Evolutionary conservation across 164 flowering plant genomes (phyloP).

Genomic region (Paratinospora sagittata): DNA sequence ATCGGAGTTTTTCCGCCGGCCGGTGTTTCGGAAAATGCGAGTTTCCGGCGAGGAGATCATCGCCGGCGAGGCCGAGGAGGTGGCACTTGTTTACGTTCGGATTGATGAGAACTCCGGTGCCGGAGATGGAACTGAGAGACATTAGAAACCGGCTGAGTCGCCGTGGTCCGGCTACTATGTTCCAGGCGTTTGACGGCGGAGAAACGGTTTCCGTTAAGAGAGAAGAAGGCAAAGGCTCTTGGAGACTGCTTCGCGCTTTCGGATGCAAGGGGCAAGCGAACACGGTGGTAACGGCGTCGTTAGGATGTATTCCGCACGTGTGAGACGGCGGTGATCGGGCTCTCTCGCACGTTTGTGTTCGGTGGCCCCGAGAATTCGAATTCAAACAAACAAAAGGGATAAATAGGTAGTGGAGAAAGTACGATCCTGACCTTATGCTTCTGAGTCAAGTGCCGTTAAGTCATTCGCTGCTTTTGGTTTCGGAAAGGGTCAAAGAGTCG

Average conservation of each 20-base stretch:
- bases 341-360: background rate
- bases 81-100: slow-evolving; percentile 41
- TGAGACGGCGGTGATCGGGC: background rate
- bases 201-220: slow-evolving; percentile 13
- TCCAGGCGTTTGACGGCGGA: slow-evolving; percentile 9
- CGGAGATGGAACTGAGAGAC: slow-evolving; percentile 62
- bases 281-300: slow-evolving; percentile 35
- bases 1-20: background rate
- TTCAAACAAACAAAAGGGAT: background rate
- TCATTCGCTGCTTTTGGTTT: background rate
- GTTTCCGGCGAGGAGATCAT: background rate
- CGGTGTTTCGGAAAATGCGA: slow-evolving; percentile 12
- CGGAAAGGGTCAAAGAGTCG: background rate
- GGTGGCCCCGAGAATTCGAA: background rate
- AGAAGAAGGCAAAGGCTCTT: slow-evolving; percentile 20
- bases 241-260: slow-evolving; percentile 44
- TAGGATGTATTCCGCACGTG: slow-evolving; percentile 21
- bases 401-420: too few relatives aligned
- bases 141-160: slow-evolving; percentile 55
- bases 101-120: slow-evolving; percentile 35
- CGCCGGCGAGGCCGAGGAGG: slow-evolving; percentile 22
- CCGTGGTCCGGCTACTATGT: slow-evolving; percentile 22
- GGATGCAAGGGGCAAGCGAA: slow-evolving; percentile 48
- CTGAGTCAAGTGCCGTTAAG: background rate
- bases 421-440: background rate